These are phyloP conservation scores for Eimeria necatrix DNA, from an alignment of 169 alveolate species.

Conservation along the genomic window DNA sequence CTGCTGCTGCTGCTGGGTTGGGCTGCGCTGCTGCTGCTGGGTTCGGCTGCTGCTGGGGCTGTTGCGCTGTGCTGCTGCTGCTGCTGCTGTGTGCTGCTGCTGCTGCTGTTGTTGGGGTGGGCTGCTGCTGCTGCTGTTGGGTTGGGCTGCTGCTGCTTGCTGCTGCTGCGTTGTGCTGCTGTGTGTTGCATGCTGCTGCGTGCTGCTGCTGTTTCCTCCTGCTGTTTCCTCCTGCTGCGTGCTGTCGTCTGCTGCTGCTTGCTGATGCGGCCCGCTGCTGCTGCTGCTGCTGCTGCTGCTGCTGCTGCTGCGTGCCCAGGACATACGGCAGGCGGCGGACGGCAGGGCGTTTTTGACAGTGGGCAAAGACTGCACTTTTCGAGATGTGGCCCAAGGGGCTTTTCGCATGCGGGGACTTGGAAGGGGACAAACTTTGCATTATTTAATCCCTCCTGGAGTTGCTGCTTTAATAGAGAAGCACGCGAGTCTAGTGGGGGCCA, in stretches of 20 bases:
- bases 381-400: slow-evolving; percentile 96
- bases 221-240: background rate
- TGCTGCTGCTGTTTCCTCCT: background rate
- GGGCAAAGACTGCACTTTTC: slow-evolving; percentile 92
- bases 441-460: slow-evolving; percentile 81
- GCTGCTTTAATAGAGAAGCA: slow-evolving; percentile 58
- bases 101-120: background rate
- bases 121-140: background rate
- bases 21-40: background rate
- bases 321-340: slow-evolving; percentile 93
- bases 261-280: no score
- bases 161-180: background rate
- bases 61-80: background rate
- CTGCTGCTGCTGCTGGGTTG: background rate
- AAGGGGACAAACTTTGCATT: slow-evolving; percentile 80
- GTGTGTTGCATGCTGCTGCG: background rate
- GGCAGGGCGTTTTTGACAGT: slow-evolving; percentile 93
- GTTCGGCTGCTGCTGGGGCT: background rate
- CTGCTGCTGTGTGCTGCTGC: background rate
- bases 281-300: background rate
- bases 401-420: slow-evolving; percentile 93
- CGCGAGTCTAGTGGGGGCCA: slow-evolving; percentile 55
- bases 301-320: slow-evolving; percentile 87
- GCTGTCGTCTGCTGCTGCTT: background rate
- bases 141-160: background rate